These are phyloP conservation scores for Baeospora myosura DNA, from an alignment of 1,284 basidiomycete species.

Conservation along the genomic window DNA sequence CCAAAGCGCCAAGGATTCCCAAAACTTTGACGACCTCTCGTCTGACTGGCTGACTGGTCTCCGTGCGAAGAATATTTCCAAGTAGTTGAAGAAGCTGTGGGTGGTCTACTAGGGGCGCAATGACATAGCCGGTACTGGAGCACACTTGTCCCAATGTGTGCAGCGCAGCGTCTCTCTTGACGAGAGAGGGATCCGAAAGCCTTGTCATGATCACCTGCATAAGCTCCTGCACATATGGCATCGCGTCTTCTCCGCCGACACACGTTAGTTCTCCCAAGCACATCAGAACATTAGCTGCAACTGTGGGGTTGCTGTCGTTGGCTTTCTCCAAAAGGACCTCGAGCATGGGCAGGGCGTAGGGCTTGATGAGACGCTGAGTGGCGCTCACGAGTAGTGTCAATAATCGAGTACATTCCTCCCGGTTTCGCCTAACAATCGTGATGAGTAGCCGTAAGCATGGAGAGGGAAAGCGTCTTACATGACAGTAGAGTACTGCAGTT, in stretches of 20 bases:
- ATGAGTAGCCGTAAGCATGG: conserved; percentile 8
- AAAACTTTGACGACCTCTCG: conserved; percentile 92
- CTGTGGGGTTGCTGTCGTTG: conserved; percentile 77
- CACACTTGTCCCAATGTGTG: conserved; percentile 93
- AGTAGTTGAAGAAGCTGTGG: conserved; percentile 86
- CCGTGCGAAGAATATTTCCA: conserved; percentile 82
- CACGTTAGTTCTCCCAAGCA: conserved; percentile 92
- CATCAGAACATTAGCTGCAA: conserved; percentile 89
- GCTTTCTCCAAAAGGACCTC: conserved; percentile 87
- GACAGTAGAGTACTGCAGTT: conserved; percentile 93
- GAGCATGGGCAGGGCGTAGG: conserved; percentile 95
- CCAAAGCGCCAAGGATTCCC: conserved; percentile 94
- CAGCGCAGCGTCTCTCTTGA: conserved; percentile 91
- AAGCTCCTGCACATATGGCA: conserved; percentile 77
- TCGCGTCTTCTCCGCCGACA: conserved; percentile 90
- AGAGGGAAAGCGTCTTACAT: conserved; percentile 41
- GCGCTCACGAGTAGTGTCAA: conserved; percentile 85
- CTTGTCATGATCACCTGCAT: conserved; percentile 89
- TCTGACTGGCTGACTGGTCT: conserved; percentile 70
- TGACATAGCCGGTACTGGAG: conserved; percentile 93
- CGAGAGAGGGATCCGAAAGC: conserved; percentile 78
- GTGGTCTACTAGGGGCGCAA: conserved; percentile 85
- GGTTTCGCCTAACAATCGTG: conserved; percentile 50
- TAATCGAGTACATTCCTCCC: conserved; percentile 89
- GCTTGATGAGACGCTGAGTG: conserved; percentile 91